Percentiles rank a stretch among this genome's conserved stretches.
These are phyloP conservation scores for Venturia oleaginea DNA, from an alignment of 2,329 filamentous ascomycete genomes.

Conservation along the genomic window DNA sequence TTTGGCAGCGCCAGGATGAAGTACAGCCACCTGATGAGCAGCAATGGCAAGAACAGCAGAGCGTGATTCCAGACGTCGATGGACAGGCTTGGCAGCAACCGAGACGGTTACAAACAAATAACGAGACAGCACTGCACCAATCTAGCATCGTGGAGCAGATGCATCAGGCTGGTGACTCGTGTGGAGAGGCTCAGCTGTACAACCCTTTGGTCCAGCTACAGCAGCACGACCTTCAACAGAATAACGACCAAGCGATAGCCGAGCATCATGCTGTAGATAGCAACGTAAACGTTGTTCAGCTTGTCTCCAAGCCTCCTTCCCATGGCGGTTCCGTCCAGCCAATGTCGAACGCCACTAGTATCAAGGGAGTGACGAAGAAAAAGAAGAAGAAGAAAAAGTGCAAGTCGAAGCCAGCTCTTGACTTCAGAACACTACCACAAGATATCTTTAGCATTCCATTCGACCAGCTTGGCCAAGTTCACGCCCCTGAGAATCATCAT, in stretches of 20 bases:
- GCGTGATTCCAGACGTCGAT: no score
- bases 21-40: background rate
- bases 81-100: background rate
- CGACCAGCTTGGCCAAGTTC: background rate
- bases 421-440: background rate
- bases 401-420: background rate
- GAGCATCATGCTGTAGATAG: background rate
- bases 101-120: background rate
- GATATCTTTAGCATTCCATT: background rate
- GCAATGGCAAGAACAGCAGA: background rate
- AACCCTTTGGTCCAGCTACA: background rate
- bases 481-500: background rate
- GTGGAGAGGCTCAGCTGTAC: background rate
- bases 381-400: background rate
- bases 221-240: background rate
- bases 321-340: background rate
- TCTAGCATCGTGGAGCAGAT: background rate
- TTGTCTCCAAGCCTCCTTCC: background rate
- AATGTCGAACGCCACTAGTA: background rate
- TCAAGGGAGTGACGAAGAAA: constrained; percentile 2
- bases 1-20: background rate
- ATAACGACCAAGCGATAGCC: background rate
- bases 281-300: background rate
- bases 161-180: background rate
- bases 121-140: background rate